phyloP scores from a whole-genome alignment of 352 stramenopile species.

The Globisporangium nodosum region DNA sequence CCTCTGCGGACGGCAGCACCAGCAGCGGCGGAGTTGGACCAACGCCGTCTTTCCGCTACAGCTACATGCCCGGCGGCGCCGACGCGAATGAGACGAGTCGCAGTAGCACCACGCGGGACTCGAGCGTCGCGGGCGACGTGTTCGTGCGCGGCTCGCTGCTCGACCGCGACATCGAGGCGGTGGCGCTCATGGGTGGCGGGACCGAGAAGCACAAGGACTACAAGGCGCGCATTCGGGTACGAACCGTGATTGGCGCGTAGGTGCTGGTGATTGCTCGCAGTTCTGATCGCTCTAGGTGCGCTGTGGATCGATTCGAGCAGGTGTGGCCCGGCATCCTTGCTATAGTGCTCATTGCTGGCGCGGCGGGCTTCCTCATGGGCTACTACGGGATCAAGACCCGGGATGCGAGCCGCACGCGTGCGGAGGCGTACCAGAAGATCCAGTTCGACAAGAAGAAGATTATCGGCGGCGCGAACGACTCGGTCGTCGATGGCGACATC shows the following conservation, averaged over 20 bases:
- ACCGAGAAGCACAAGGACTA: slow-evolving; percentile 14
- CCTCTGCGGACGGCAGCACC: background rate
- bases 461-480: slow-evolving; percentile 6
- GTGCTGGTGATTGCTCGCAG: background rate
- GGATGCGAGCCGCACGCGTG: slow-evolving; percentile 10
- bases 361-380: slow-evolving; percentile 14
- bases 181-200: slow-evolving; percentile 2
- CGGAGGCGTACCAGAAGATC: slow-evolving; percentile 11
- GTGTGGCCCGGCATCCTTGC: slow-evolving; percentile 27
- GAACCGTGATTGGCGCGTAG: background rate
- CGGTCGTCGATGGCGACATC: slow-evolving; percentile 16
- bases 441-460: slow-evolving; percentile 20
- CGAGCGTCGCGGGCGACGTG: slow-evolving; percentile 9
- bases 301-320: slow-evolving; percentile 1
- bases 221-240: slow-evolving; percentile 19
- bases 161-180: slow-evolving; percentile 16
- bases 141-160: slow-evolving; percentile 18
- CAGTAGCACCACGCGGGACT: slow-evolving; percentile 2
- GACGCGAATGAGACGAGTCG: slow-evolving; percentile 5
- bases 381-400: slow-evolving; percentile 18
- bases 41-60: slow-evolving; percentile 14
- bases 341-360: slow-evolving; percentile 12
- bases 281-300: background rate
- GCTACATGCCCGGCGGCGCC: slow-evolving; percentile 7
- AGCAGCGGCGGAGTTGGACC: background rate